Evolutionary conservation across 331 rosid species (phyloP), one percentile per base, ranked within the genome.

Genomic region (Stylosanthes scabra): DNA sequence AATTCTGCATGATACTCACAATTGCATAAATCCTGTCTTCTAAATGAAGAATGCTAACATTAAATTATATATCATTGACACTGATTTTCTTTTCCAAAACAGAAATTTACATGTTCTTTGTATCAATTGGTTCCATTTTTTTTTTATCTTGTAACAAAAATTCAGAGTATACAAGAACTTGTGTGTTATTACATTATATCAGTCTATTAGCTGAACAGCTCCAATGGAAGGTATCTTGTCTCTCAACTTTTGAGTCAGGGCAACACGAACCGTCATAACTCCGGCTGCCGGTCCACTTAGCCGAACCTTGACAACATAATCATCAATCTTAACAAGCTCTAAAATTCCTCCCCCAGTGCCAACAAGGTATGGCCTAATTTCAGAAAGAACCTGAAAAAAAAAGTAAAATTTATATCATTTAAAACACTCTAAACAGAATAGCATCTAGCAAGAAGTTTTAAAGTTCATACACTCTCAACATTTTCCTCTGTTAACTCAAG

Each of bases 261-360:
- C 98, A 42, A 94, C 95, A 40, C 97, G 91, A 44, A 94, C 98
- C 5, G 98, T 94, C 91, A 84, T 88, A 47, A 94, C 97, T 34
- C 88, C 78, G 6, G 98, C 97, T 3, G 97, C 98, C 6, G 98
- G 97, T 75, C 97, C 97, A 14, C 91, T 88, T 6, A 94, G 78
- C 84, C 88, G 81, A 71, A 94, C 96, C 77, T 89, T 88, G 64
- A 94, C 96, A 3, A 74, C 86, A 57, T 82, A 89, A 82, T 83
- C 95, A n/a, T 87, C 70, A 25, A 94, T 91, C 81, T 89, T 66
- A 62, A 83, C 77, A 59, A 91, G 93, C 80, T 91, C 96, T 37
- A 94, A 86, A 44, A 83, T 84, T 75, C 99, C 99, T 74, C 99
- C 99, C 63, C 99, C 99, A 8, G 96, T 91, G n/a, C 97, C 97